Base-by-base conservation (phyloP, 495 filamentous ascomycete species). In the Trichodelitschia bisporula region DNA sequence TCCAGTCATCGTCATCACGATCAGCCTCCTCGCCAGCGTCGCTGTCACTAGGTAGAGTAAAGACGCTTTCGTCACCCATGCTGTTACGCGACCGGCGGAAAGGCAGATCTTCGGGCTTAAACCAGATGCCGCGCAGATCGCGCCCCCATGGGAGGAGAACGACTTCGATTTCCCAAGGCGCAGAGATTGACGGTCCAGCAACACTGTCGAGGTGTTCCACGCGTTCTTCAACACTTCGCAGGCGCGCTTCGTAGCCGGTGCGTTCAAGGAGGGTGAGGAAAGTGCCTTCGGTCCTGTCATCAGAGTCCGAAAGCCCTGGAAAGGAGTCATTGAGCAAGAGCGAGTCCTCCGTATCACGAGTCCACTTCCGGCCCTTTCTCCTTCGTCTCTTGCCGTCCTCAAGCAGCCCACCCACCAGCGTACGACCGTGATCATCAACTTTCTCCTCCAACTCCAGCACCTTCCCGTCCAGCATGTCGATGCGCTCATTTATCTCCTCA, bases 121-220 rank as follows among this genome's bases (percentile, higher is more conserved):
- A 57, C 70, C 70, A 77, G 19, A 75, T 47, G 4, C 64, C 63
- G 40, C 58, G 62, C 26, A 77, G 48, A 1, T 62, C 38, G 18
- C 43, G 41, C 5, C 59, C 64, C 48, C 69, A 77, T 19, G 71
- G 70, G n/a, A 75, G 40, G 30, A 75, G 61, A 12, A 75, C 55
- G 13, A 77, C 66, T 40, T 77, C 69, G 15, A 77, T 43, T 38
- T 70, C 57, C 68, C 67, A 74, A 3, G 70, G 69, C n/a, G 58
- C 53, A 13, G 47, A 45, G 29, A 48, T 52, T 0, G 67, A 60
- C 6, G 71, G 68, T 16, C 61, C 41, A 8, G 62, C 56, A 4
- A 52, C 33, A 11, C 55, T 51, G 38, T 72, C 66, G 3, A 74
- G 54, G 35, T 59, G 50, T 34, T 44, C 50, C 17, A 77, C 44